Evolutionary conservation across 306 rosid species (phyloP), one percentile per base, ranked within the genome.

Genomic region (Inga oerstediana): DNA sequence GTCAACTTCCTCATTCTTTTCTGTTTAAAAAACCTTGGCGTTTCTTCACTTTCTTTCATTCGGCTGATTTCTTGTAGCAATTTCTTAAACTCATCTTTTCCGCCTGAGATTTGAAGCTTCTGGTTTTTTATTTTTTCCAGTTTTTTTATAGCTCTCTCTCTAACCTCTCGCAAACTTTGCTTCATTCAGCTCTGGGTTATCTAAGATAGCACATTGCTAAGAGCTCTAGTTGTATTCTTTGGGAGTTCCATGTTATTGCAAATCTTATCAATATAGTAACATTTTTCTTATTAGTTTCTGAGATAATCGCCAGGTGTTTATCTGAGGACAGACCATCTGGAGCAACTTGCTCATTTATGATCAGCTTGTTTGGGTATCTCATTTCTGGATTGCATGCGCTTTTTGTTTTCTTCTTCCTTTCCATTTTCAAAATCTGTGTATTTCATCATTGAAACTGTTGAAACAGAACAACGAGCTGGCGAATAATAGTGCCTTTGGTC

Each of bases 111-210:
- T 37, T 37, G 8, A 37, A 5, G 41, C 41, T 37, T 37, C 41
- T 37, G 41, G 7, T 37, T 35, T 35, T 37, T 5, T 37, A 37
- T 5, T 5, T 37, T 37, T 37, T 37, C 41, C 41, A 5, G 41
- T 37, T 37, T 37, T 37, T 37, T 37, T 37, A 37, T 37, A 37
- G 41, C 76, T 85, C 76, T 85, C 82, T 87, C 83, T 37, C 41
- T 37, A 5, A 5, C 41, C 41, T 85, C 82, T 64, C 49, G 49
- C 86, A 80, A 69, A 37, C 12, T 56, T 41, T 65, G 66, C 76
- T 72, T 72, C 13, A 59, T 80, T 75, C 66, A 35, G 15, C 58
- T 81, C 76, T 20, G 41, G 69, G 79, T 72, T 69, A 16, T 44
- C 32, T 61, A 22, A 49, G 71, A 35, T 45, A 45, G 73, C 79